These are phyloP conservation scores for Castanospermum australe DNA, from an alignment of 306 rosid species.

Conservation along the genomic window DNA sequence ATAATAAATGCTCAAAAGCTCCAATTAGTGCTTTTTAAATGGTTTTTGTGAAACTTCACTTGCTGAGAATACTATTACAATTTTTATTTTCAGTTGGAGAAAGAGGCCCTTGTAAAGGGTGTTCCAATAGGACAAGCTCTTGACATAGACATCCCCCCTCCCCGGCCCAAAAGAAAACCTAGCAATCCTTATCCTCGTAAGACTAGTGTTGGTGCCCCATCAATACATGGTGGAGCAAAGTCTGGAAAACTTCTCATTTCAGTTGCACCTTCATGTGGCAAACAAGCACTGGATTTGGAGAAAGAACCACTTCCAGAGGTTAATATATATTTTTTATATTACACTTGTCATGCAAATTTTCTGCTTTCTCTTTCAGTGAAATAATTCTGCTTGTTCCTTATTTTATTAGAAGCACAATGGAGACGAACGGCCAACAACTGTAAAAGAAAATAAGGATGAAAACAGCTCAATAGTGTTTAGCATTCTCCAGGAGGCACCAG, in stretches of 20 bases:
- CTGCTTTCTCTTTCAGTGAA: constrained; percentile 16
- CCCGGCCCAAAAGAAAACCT: constrained; percentile 95
- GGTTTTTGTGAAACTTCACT: not conserved
- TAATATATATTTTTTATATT: constrained; percentile 17
- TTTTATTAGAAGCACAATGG: constrained; percentile 48
- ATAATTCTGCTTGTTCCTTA: constrained; percentile 21
- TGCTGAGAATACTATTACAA: constrained; percentile 22
- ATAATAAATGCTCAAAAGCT: not conserved
- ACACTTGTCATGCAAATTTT: not conserved
- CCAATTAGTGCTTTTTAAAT: not conserved
- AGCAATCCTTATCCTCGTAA: constrained; percentile 95
- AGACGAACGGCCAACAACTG: constrained; percentile 48
- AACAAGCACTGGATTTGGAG: constrained; percentile 66
- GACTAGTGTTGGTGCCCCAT: constrained; percentile 40
- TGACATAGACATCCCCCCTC: constrained; percentile 94
- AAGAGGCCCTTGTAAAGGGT: constrained; percentile 81
- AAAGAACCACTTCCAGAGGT: constrained; percentile 76
- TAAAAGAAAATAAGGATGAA: constrained; percentile 52
- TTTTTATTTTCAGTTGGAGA: constrained; percentile 74
- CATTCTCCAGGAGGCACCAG: constrained; percentile 56
- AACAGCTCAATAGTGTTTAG: constrained; percentile 51
- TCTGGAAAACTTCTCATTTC: constrained; percentile 67
- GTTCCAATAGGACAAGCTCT: constrained; percentile 69
- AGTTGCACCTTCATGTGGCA: constrained; percentile 49
- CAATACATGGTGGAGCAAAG: constrained; percentile 55